Evolutionary conservation across 768 basidiomycete genomes (phyloP), one percentile per base, ranked within the genome.

Genomic region (Auricularia heimuer): DNA sequence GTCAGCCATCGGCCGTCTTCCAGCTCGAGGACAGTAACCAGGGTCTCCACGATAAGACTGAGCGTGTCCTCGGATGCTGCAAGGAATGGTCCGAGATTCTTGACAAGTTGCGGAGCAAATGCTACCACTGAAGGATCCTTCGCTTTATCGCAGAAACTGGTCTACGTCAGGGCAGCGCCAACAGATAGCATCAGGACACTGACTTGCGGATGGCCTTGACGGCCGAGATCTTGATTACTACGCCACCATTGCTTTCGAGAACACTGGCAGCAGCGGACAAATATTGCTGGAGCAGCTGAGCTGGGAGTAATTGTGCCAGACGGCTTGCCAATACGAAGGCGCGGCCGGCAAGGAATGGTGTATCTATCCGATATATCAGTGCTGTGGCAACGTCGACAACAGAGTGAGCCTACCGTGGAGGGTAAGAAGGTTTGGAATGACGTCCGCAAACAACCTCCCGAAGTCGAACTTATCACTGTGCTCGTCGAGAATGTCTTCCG

Each of bases 251-350:
- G 0, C 86, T 82, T 75, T 95, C 92, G 8, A 99, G 82, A 8
- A 92, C 94, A 63, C 88, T 85, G 36, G 97, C 80, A 0, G 94
- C 89, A 3, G 92, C 92, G 29, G 90, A 86, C 39, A 98, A 79
- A 72, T 98, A 98, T 70, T 94, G 92, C 0, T 84, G 84, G 1
- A 91, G 87, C 61, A 94, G 80, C 64, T 85, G 80, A 12, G 81
- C 69, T 0, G 93, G 89, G 3, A 98, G 79, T 10, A 89, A 75
- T 68, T 85, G 84, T 1, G 90, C 82, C 71, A 86, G 98, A 71
- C 94, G 89, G 71, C 92, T 94, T 2, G 94, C 93, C 69, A 98
- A 95, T 56, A 98, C 92, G 66, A 98, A 97, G 0, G 87, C 91
- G 66, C 97, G 83, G 11, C 96, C 97, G 76, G 98, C 96, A 35